Conservation (phyloP, 106 monocot genomes). For the Triglochin maritima region DNA sequence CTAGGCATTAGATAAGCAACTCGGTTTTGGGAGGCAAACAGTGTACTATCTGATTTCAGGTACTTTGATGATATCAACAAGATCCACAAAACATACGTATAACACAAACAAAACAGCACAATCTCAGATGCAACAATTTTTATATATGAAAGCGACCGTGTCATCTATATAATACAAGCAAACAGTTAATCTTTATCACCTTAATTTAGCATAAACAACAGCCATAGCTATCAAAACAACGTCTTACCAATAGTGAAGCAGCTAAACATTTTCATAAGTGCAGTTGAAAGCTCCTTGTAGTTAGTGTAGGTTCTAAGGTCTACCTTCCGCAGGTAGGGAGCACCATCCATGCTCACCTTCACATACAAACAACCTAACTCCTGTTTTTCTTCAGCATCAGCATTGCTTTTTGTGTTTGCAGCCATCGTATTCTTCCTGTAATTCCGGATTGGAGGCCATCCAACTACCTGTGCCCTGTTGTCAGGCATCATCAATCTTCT, state of each 20-base stretch:
- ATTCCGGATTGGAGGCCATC: conserved; percentile 60
- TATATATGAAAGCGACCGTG: background rate
- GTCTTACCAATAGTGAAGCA: conserved; percentile 50
- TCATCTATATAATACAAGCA: background rate
- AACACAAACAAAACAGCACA: background rate
- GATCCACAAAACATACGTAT: background rate
- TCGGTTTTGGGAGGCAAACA: no score
- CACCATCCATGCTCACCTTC: conserved; percentile 79
- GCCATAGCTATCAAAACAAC: background rate
- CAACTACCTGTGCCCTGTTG: conserved; percentile 59
- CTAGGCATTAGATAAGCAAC: background rate
- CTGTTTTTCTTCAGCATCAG: conserved; percentile 28
- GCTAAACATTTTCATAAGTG: conserved; percentile 68
- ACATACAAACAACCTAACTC: conserved; percentile 38
- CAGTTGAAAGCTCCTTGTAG: conserved; percentile 53
- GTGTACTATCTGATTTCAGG: background rate
- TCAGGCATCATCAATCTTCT: background rate
- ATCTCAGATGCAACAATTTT: background rate
- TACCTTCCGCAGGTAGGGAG: conserved; percentile 55
- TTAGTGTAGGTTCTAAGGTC: conserved; percentile 43
- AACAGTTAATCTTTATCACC: background rate
- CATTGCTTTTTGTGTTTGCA: conserved; percentile 31
- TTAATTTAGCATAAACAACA: background rate
- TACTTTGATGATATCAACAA: background rate
- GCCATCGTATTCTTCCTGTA: conserved; percentile 65